phyloP scores from a whole-genome alignment of 306 rosid species.

The Phaseolus lunatus region DNA sequence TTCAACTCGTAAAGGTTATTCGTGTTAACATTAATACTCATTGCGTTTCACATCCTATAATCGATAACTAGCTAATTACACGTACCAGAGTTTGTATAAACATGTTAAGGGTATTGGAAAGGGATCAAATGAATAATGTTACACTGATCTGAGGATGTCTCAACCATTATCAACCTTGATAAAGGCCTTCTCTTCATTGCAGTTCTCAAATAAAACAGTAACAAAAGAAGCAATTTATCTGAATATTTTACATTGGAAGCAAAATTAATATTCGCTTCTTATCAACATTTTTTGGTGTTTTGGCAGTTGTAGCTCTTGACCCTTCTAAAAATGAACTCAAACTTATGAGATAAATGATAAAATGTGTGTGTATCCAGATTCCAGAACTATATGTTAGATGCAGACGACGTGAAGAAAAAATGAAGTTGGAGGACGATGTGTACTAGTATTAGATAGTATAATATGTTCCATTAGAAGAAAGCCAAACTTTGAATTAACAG shows the following conservation, averaged over 20 bases:
- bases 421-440: neutral
- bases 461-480: neutral
- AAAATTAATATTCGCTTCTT: neutral
- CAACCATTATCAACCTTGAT: neutral
- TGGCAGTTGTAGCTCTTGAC: neutral
- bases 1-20: neutral
- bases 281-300: neutral
- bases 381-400: neutral
- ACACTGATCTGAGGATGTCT: neutral
- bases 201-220: neutral
- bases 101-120: neutral
- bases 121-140: neutral
- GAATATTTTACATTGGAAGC: neutral
- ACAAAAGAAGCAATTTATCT: neutral
- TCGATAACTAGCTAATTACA: neutral
- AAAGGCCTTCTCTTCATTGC: neutral
- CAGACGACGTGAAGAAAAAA: neutral
- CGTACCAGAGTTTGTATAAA: neutral
- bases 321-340: slow-evolving; percentile 1
- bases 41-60: neutral
- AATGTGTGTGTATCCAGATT: neutral
- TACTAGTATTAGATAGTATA: neutral
- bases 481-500: slow-evolving; percentile 10
- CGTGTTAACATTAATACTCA: neutral
- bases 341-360: neutral